Conservation (phyloP, 2,329 filamentous ascomycete species). For the Talaromyces sp. region DNA sequence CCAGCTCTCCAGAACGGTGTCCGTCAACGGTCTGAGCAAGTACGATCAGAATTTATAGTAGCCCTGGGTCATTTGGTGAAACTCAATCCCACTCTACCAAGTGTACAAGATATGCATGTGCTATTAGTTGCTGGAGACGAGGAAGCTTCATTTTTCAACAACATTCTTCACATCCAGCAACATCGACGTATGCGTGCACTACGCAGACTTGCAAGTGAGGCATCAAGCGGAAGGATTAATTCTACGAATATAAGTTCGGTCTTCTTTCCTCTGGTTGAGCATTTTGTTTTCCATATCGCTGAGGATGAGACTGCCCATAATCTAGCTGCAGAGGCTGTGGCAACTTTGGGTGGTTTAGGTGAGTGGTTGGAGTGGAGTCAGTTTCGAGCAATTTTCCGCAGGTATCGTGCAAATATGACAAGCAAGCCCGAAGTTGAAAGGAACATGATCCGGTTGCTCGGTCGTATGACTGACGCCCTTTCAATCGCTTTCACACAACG, state of each 20-base stretch:
- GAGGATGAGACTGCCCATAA: slow-evolving; percentile 70
- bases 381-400: slow-evolving; percentile 77
- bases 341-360: slow-evolving; percentile 71
- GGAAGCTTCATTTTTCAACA: slow-evolving; percentile 84
- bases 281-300: slow-evolving; percentile 82
- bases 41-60: slow-evolving; percentile 76
- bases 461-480: slow-evolving; percentile 75
- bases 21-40: slow-evolving; percentile 74
- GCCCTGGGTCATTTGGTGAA: slow-evolving; percentile 76
- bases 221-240: slow-evolving; percentile 61
- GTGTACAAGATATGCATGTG: slow-evolving; percentile 69
- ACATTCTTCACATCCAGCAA: slow-evolving; percentile 85
- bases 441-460: slow-evolving; percentile 76
- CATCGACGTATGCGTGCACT: slow-evolving; percentile 82
- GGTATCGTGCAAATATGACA: slow-evolving; percentile 78
- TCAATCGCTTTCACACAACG: slow-evolving; percentile 48
- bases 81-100: slow-evolving; percentile 64
- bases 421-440: slow-evolving; percentile 81
- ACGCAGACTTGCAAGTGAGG: slow-evolving; percentile 68
- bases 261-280: slow-evolving; percentile 86
- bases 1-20: slow-evolving; percentile 74
- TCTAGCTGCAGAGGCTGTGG: slow-evolving; percentile 80
- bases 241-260: slow-evolving; percentile 80
- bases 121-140: slow-evolving; percentile 71
- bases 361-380: slow-evolving; percentile 84